Evolutionary conservation across 2,329 filamentous ascomycete species (phyloP).

Genomic region (Rhynchosporium secalis): DNA sequence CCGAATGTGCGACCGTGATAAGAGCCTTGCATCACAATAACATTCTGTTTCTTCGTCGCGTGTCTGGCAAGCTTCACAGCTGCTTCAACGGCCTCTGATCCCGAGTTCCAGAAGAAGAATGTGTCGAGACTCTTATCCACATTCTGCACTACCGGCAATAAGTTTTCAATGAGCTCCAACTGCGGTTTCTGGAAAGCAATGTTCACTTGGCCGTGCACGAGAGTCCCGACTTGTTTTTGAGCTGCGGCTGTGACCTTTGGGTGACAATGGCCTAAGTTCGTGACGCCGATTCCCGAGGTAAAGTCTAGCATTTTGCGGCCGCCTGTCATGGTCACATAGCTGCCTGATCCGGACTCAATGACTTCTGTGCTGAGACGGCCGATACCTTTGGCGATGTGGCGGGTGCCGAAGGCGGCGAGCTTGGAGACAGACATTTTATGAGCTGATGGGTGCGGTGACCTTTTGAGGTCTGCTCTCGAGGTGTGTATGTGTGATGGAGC

Average conservation of each 20-base stretch:
- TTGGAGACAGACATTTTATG: slow-evolving; percentile 20
- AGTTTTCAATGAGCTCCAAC: slow-evolving; percentile 76
- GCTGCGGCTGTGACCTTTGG: slow-evolving; percentile 47
- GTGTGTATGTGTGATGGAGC: neutral
- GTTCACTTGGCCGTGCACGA: slow-evolving; percentile 45
- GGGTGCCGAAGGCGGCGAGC: slow-evolving; percentile 24
- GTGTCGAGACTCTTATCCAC: slow-evolving; percentile 86
- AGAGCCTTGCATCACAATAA: slow-evolving; percentile 88
- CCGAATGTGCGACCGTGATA: slow-evolving; percentile 93
- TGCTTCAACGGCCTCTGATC: slow-evolving; percentile 90
- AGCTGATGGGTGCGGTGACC: neutral
- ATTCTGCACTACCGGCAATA: slow-evolving; percentile 72
- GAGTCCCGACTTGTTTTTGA: slow-evolving; percentile 41
- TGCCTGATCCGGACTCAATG: slow-evolving; percentile 78
- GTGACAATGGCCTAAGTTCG: slow-evolving; percentile 96
- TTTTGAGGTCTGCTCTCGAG: neutral
- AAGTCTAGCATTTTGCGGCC: slow-evolving; percentile 92
- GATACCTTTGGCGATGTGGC: slow-evolving; percentile 25
- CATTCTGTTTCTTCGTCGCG: slow-evolving; percentile 25
- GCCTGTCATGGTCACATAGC: slow-evolving; percentile 92
- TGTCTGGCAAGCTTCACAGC: slow-evolving; percentile 91
- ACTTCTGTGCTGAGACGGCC: slow-evolving; percentile 47
- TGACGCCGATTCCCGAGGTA: slow-evolving; percentile 90
- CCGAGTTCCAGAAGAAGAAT: slow-evolving; percentile 94
- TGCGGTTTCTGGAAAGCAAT: slow-evolving; percentile 44